Evolutionary conservation across 306 rosid species (phyloP), one percentile per base, ranked within the genome.

Genomic region (Trichosanthes cucumerina): DNA sequence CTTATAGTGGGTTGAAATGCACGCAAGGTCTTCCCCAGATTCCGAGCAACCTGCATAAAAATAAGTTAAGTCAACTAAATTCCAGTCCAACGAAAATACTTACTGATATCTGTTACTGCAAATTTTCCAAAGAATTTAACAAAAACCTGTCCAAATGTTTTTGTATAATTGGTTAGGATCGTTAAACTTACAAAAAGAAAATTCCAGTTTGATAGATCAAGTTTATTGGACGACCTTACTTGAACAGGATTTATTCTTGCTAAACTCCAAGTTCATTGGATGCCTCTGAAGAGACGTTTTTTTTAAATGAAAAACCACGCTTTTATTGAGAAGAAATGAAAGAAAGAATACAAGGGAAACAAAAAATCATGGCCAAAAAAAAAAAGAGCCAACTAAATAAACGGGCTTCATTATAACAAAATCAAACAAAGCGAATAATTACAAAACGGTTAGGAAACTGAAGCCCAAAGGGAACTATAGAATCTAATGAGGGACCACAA

Each of bases 1-100:
- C 77, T 90, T 79, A 96, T 96, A 78, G 99, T 96, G 73, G 98
- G 99, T 89, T 93, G 99, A 86, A 96, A 96, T 76, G 92, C 86
- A 56, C 99, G 96, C 80, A 96, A 80, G 8, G 99, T 96, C 83
- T 96, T 93, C 33, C 99, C 99, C 72, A 96, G 80, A 83, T 83
- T 96, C 43, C 98, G 90, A 81, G 99, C 99, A 88, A 96, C 97
- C 99, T 96, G 88, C 89, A 86, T 79, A 69, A 47, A 36, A 66
- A 54, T 15, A 36, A 62, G 26, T 26, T 15, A 14, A 47, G 60
- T 14, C 5, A 15, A 72, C 57, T 46, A 72, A 14, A 47, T 26
- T 72, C 4, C 14, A 23, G 74, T 19, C 9, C 47, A 66, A 6
- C 1, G 1, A 39, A 66, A 36, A n/a, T 39, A 70, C 21, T 70